phyloP scores from a whole-genome alignment of 208 protist species.

The Histomonas meleagridis region DNA sequence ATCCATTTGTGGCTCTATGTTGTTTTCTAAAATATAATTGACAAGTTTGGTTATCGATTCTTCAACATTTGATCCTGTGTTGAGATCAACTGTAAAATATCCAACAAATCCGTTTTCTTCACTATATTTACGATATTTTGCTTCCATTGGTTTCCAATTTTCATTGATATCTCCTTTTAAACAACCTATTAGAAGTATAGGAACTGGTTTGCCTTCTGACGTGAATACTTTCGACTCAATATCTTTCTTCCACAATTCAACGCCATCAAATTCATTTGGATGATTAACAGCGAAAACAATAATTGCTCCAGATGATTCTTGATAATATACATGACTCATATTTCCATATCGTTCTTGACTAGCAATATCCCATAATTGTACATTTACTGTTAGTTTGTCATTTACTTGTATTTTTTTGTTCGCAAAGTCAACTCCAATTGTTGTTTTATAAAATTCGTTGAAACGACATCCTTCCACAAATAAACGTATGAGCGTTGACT shows the following conservation, averaged over 20 bases:
- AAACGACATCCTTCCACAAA: background rate
- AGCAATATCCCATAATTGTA: background rate
- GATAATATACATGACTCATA: background rate
- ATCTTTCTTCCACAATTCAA: background rate
- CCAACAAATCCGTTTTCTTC: no score
- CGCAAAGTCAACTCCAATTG: background rate
- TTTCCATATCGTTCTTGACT: background rate
- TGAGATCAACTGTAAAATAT: no score
- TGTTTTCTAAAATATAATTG: background rate
- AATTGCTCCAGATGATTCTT: background rate
- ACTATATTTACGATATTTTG: no score
- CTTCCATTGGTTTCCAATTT: no score
- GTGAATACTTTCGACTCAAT: background rate
- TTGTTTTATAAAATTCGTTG: background rate
- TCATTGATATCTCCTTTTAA: background rate
- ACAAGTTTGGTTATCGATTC: background rate
- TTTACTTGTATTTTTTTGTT: background rate
- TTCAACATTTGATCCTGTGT: conserved; percentile 1
- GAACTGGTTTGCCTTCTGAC: background rate
- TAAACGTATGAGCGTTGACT: background rate
- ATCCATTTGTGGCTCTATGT: background rate
- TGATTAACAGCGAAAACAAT: background rate
- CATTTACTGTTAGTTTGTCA: background rate
- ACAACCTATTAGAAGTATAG: background rate
- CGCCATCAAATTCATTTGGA: background rate